These are phyloP conservation scores for Fusarium decemcellulare DNA, from an alignment of 2,329 filamentous ascomycete species.

Conservation along the genomic window DNA sequence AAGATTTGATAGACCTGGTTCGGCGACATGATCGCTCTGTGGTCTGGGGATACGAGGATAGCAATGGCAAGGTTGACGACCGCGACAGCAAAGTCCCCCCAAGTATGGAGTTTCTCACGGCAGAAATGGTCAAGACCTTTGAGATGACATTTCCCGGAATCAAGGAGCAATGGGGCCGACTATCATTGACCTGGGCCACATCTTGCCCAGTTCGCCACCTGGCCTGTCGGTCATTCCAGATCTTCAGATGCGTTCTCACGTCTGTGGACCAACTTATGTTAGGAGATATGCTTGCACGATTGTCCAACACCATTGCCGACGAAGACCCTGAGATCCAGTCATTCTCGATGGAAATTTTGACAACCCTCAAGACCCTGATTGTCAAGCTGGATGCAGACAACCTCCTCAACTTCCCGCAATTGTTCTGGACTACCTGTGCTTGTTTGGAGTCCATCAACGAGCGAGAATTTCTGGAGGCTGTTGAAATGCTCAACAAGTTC, in stretches of 20 bases:
- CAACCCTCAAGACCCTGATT: constrained; percentile 93
- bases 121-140: constrained; percentile 88
- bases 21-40: constrained; percentile 87
- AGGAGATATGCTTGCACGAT: constrained; percentile 93
- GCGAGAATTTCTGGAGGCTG: constrained; percentile 90
- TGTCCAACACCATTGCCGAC: constrained; percentile 97
- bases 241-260: constrained; percentile 94
- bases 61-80: constrained; percentile 82
- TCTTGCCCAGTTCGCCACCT: constrained; percentile 96
- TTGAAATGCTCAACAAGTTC: constrained; percentile 92
- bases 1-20: constrained; percentile 89
- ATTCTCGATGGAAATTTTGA: constrained; percentile 98
- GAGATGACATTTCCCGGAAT: constrained; percentile 87
- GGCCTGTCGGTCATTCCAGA: constrained; percentile 96
- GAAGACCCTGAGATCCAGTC: constrained; percentile 95
- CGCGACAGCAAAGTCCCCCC: constrained; percentile 85
- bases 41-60: constrained; percentile 95
- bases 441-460: constrained; percentile 98
- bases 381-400: constrained; percentile 84
- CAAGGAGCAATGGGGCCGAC: constrained; percentile 90
- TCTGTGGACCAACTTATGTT: constrained; percentile 94
- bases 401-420: constrained; percentile 89
- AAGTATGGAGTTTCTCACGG: constrained; percentile 88
- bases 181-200: constrained; percentile 95
- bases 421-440: constrained; percentile 98